These are phyloP conservation scores for Trichoderma harzianum DNA, from an alignment of 2,329 filamentous ascomycete genomes.

Conservation along the genomic window DNA sequence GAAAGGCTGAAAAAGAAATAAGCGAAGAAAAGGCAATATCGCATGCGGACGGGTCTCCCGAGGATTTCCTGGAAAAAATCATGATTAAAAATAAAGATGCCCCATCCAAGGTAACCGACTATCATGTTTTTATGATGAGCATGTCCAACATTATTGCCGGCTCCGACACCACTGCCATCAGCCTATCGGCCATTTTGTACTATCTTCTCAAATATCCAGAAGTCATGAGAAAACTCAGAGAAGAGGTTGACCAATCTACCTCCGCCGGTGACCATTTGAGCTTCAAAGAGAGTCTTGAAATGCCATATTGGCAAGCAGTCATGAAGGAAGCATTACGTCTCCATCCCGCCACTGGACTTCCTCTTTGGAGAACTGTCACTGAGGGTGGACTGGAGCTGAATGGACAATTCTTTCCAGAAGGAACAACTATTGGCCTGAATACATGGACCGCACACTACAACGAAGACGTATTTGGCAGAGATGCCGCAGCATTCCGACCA, in stretches of 20 bases:
- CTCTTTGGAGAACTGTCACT: conserved; percentile 47
- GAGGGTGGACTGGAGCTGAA: conserved; percentile 40
- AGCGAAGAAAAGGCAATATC: neutral
- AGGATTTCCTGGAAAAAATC: conserved; percentile 20
- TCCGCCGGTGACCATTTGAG: conserved; percentile 21
- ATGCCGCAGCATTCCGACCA: conserved; percentile 36
- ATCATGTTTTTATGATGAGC: conserved; percentile 20
- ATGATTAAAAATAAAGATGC: conserved; percentile 16
- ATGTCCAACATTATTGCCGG: conserved; percentile 38
- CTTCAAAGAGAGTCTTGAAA: conserved; percentile 40
- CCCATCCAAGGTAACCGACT: conserved; percentile 15
- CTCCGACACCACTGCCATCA: conserved; percentile 47
- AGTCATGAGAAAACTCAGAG: conserved; percentile 24
- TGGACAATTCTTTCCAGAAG: conserved; percentile 31
- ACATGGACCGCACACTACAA: conserved; percentile 35
- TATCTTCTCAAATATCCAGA: conserved; percentile 36
- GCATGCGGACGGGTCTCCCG: neutral
- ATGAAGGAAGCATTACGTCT: conserved; percentile 52
- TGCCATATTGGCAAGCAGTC: conserved; percentile 53
- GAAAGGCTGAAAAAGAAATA: conserved; percentile 21
- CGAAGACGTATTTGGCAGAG: conserved; percentile 29
- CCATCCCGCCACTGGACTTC: conserved; percentile 46
- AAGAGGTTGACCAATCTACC: conserved; percentile 24
- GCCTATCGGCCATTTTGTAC: conserved; percentile 43
- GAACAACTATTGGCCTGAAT: conserved; percentile 35